phyloP scores from a whole-genome alignment of 805 yeast species.

The Blastobotrys attinorum region DNA sequence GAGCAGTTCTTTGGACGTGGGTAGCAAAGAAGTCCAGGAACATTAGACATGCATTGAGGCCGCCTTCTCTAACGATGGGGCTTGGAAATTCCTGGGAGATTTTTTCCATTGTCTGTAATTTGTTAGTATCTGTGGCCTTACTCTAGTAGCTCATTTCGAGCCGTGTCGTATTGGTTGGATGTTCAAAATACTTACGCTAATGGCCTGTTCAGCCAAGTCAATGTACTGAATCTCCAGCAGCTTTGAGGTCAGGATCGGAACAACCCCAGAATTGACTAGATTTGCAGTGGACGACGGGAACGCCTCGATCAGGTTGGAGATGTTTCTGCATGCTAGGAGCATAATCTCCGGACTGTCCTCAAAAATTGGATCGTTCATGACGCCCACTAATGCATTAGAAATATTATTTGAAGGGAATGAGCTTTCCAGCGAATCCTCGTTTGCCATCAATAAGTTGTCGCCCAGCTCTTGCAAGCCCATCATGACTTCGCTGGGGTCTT shows the following conservation, averaged over 20 bases:
- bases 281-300: constrained; percentile 54
- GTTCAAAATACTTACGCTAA: constrained; percentile 47
- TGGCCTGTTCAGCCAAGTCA: constrained; percentile 86
- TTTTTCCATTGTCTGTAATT: constrained; percentile 33
- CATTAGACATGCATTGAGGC: constrained; percentile 56
- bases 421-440: constrained; percentile 24
- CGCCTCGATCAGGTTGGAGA: constrained; percentile 73
- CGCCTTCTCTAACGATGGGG: constrained; percentile 42
- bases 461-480: constrained; percentile 29
- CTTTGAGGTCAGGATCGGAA: constrained; percentile 57
- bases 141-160: neutral
- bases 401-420: constrained; percentile 51
- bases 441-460: constrained; percentile 26
- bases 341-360: constrained; percentile 71
- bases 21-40: constrained; percentile 82
- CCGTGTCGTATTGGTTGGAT: too few species aligned
- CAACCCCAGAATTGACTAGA: constrained; percentile 57
- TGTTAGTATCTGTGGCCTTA: neutral
- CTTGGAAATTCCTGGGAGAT: constrained; percentile 28
- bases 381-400: constrained; percentile 44
- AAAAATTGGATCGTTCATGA: constrained; percentile 50
- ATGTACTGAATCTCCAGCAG: constrained; percentile 71
- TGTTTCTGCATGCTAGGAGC: constrained; percentile 73
- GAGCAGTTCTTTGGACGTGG: constrained; percentile 80
- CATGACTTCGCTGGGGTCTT: constrained; percentile 25